Base-by-base conservation (phyloP, 164 flowering plant genomes). In the Vitis labrusca region DNA sequence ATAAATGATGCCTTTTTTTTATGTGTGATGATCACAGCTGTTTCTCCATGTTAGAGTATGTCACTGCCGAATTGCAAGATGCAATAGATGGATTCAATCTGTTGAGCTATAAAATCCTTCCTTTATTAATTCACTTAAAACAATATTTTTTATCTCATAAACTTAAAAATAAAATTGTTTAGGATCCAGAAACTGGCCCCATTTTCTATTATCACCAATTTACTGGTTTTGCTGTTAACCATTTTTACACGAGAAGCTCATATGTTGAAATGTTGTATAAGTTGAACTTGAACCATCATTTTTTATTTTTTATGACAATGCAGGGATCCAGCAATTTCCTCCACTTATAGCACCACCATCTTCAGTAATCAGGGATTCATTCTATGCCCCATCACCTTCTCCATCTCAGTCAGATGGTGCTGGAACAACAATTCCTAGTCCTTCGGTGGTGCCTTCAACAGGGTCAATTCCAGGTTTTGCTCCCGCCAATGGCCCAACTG, bases 311-410 rank as follows among this genome's bases (percentile, higher is more conserved):
- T 16, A 50, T 9, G 50, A 44, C 52, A 57, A 44, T 86, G 79
- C 91, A 94, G 98, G 88, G 47, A 58, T 72, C 4, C 97, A 86
- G 74, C 88, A 78, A 72, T 86, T 92, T 78, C 95, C 97, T 29
- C 79, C 89, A 9, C 88, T 92, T 14, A 55, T 86, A 66, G 88
- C 87, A 5, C 97, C 97, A 52, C 94, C 97, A 56, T 65, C 90
- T 8, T 16, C 79, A 8, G 77, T 84, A 12, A 62, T 23, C 50
- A 74, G 72, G 19, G 87, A 76, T 50, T 59, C 86, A 13, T 11
- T 65, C 11, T 79, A 75, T 83, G 80, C 93, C 51, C 97, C 97
- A 13, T 70, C 97, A 19, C 97, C 98, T 47, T 72, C 97, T 50
- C 97, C 44, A 6, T 3, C 98, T 63, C 68, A 55, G 48, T 72